Evolutionary conservation across 2,329 filamentous ascomycete species (phyloP).

Genomic region (Aspergillus sojae): DNA sequence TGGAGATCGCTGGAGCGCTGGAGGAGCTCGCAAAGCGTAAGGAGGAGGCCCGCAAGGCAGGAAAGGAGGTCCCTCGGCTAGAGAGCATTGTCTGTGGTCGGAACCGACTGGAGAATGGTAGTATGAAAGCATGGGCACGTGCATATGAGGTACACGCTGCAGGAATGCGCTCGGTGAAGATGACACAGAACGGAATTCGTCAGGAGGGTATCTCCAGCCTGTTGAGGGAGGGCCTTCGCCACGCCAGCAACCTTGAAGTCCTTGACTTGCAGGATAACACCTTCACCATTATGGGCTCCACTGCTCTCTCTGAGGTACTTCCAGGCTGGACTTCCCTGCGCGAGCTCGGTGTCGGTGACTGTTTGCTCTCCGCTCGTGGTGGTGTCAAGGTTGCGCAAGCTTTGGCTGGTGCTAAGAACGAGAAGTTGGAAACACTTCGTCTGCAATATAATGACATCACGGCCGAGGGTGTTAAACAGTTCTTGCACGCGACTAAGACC

Average conservation of each 20-base stretch:
- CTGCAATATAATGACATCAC: slow-evolving; percentile 96
- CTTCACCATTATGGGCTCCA: slow-evolving; percentile 80
- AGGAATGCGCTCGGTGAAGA: slow-evolving; percentile 83
- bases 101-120: slow-evolving; percentile 93
- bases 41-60: slow-evolving; percentile 62
- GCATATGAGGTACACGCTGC: slow-evolving; percentile 77
- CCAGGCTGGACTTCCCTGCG: slow-evolving; percentile 72
- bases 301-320: slow-evolving; percentile 74
- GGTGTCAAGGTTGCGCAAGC: slow-evolving; percentile 72
- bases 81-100: slow-evolving; percentile 98
- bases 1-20: slow-evolving; percentile 84
- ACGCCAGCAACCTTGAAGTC: slow-evolving; percentile 69
- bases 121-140: slow-evolving; percentile 93
- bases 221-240: slow-evolving; percentile 74
- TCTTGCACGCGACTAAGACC: slow-evolving; percentile 69
- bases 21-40: slow-evolving; percentile 82
- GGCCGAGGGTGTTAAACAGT: slow-evolving; percentile 68
- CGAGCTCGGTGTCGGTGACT: slow-evolving; percentile 89
- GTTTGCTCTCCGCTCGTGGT: slow-evolving; percentile 77
- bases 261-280: slow-evolving; percentile 98
- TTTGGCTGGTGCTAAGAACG: slow-evolving; percentile 74
- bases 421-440: slow-evolving; percentile 76
- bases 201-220: slow-evolving; percentile 87
- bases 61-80: slow-evolving; percentile 75
- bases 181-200: slow-evolving; percentile 97